Base-by-base conservation (phyloP, 805 yeast genomes). In the Zygoascus ofunaensis region DNA sequence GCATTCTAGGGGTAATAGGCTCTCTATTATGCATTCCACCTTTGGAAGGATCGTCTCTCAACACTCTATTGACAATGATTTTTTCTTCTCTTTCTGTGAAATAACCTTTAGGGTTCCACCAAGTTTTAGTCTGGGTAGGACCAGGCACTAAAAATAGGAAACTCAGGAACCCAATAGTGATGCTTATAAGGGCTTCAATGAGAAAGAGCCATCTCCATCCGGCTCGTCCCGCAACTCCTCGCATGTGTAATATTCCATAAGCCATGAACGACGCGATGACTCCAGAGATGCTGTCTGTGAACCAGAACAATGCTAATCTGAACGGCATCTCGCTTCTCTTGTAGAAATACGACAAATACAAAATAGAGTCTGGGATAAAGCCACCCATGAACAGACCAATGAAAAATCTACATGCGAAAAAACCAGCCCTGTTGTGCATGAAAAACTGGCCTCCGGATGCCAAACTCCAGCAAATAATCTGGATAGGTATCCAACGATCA, bases 161-260 rank as follows among this genome's bases (percentile, higher is more conserved):
- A 4, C 70, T 51, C 17, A 54, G 45, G 22, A 74, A 23, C 4
- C 83, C 84, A 50, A 79, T 65, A 2, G 56, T 4, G 5, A 78
- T 57, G 1, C 83, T 74, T 37, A 75, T 51, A 3, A 69, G 42
- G 5, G 84, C 85, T 56, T 80, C 84, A 41, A 79, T 62, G 18
- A 79, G 52, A 49, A 79, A 80, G 18, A 80, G 56, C 79, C 80
- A 79, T 43, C 74, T 64, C 85, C 85, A 79, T 19, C 80, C 79
- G n/a, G 64, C 63, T 47, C 60, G 56, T 1, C 73, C 70, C 3
- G 49, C 48, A 1, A 55, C 47, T 12, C 74, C 76, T 24, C 73
- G 62, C 62, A 78, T 60, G 46, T 69, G 70, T 40, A 77, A 61
- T 21, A 79, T 41, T 22, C 32, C 85, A 48, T 69, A 73, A 0